Base-by-base conservation (phyloP, 805 yeast species). In the Candida qinlingensis region DNA sequence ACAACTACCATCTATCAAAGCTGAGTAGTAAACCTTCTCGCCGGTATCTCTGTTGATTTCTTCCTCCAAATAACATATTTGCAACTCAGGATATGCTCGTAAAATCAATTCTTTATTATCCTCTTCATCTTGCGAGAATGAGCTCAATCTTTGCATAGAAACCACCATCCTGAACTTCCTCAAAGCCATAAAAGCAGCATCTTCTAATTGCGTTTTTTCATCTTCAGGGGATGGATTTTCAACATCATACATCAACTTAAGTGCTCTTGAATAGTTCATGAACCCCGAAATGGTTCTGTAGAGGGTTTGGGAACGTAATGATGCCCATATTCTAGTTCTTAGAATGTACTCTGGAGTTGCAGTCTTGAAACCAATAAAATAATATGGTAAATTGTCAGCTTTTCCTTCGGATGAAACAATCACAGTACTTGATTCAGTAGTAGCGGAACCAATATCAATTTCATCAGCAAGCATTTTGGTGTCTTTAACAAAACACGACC, bases 291-390 rank as follows among this genome's bases (percentile, higher is more conserved):
- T 69, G 0, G 95, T 86, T 45, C 92, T 68, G 60, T 80, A 86
- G 43, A 86, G 68, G 0, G 94, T 86, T 61, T 86, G 95, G 1
- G 84, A 76, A 49, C 91, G 71, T 44, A 82, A 63, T 0, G 92
- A 83, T 1, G 90, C 84, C 94, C 94, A 86, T 4, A 85, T 71
- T 59, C 91, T 69, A 0, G 92, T 85, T 61, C 89, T 68, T 51
- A 82, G 59, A 5, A 76, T 73, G 54, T 74, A 74, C 48, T 79
- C 82, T 0, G 85, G 83, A 0, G 80, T 70, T 0, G 85, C 76
- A 37, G 74, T 68, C 53, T 81, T 81, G 62, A 80, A 84, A 0
- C 91, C 91, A 47, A 83, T 70, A 54, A 80, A 79, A 51, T 79
- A 77, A 48, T 71, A 77, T 1, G 89, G 87, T 34, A 83, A 59